Conservation (phyloP, 305 asterid genomes). For the Ilex paraguariensis region DNA sequence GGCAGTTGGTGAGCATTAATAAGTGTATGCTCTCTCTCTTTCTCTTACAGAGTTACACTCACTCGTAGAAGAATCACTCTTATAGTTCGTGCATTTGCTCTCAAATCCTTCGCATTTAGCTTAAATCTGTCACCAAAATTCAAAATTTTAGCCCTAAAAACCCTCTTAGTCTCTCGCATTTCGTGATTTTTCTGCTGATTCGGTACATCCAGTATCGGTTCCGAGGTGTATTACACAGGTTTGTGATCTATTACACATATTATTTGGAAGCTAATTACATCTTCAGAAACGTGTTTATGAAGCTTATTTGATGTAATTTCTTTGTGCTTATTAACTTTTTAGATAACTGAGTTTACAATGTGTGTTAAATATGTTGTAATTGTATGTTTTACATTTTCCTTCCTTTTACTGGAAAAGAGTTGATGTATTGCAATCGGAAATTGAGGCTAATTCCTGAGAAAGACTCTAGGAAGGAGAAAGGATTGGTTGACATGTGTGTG, state of each 20-base stretch:
- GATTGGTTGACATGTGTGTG: background rate
- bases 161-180: background rate
- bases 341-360: too few species aligned
- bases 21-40: constrained; percentile 23
- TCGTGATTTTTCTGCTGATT: background rate
- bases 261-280: too few species aligned
- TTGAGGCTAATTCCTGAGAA: background rate
- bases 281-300: too few species aligned
- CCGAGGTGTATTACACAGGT: background rate
- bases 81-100: background rate
- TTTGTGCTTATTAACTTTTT: too few species aligned
- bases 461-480: background rate
- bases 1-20: constrained; percentile 64
- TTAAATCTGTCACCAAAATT: background rate
- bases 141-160: background rate
- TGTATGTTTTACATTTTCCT: too few species aligned
- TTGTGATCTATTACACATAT: too few species aligned
- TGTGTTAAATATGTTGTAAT: too few species aligned
- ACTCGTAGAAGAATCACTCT: background rate
- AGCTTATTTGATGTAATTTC: too few species aligned
- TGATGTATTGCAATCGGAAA: background rate
- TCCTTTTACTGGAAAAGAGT: too few species aligned
- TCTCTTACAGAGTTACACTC: background rate
- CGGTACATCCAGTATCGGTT: background rate
- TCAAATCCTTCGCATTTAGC: too few species aligned